Conservation (phyloP, 805 yeast species). For the Cyberlindnera sargentensis region DNA sequence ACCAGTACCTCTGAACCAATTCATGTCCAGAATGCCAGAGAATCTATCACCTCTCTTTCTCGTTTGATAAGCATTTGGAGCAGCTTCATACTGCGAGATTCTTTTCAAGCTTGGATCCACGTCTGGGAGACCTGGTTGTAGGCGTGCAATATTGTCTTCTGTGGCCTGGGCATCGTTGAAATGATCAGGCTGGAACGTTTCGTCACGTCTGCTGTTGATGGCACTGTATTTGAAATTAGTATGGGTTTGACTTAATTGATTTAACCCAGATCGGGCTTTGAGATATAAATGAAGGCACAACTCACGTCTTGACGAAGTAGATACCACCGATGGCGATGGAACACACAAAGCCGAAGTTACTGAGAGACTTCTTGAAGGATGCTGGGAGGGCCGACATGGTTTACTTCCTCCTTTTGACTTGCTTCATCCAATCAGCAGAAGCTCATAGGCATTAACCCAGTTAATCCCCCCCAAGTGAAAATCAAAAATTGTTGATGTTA, state of each 20-base stretch:
- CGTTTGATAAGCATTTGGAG: slow-evolving; percentile 53
- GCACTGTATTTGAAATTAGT: slow-evolving; percentile 8
- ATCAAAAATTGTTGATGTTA: too few relatives aligned
- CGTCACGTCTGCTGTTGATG: slow-evolving; percentile 30
- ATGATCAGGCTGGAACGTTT: slow-evolving; percentile 28
- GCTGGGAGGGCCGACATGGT: neutral
- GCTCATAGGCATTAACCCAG: too few relatives aligned
- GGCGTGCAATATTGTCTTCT: slow-evolving; percentile 26
- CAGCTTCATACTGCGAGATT: slow-evolving; percentile 61
- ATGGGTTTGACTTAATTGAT: neutral
- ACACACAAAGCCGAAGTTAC: slow-evolving; percentile 18
- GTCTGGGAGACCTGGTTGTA: slow-evolving; percentile 52
- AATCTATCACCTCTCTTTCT: slow-evolving; percentile 50
- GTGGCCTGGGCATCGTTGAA: slow-evolving; percentile 9
- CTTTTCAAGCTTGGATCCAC: slow-evolving; percentile 26
- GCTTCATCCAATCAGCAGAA: too few relatives aligned
- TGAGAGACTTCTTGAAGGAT: slow-evolving; percentile 15
- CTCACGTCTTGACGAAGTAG: slow-evolving; percentile 24
- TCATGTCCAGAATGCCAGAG: slow-evolving; percentile 21
- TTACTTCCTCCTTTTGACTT: too few relatives aligned
- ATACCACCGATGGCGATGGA: slow-evolving; percentile 24
- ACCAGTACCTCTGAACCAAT: slow-evolving; percentile 16
- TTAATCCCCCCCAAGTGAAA: too few relatives aligned
- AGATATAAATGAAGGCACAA: neutral
- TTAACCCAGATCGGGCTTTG: slow-evolving; percentile 1